Evolutionary conservation across 2,329 filamentous ascomycete genomes (phyloP).

Genomic region (Aspergillus brunneoviolaceus): DNA sequence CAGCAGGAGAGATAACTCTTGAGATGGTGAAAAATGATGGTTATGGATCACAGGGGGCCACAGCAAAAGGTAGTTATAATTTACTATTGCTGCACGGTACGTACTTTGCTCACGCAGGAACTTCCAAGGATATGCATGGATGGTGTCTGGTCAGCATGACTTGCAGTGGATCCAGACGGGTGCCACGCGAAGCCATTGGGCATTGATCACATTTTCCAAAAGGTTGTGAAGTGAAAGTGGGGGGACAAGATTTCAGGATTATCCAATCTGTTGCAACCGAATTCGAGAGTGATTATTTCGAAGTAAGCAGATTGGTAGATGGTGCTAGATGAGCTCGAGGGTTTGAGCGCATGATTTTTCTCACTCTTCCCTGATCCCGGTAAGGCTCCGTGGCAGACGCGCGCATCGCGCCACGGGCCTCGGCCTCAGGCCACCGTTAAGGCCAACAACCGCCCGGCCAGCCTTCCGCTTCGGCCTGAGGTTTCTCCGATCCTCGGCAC

Average conservation of each 20-base stretch:
- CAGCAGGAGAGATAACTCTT: conserved; percentile 7
- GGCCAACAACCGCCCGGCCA: neutral
- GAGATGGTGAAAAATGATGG: conserved; percentile 3
- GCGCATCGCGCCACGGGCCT: neutral
- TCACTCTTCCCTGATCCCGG: neutral
- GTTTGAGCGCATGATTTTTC: neutral
- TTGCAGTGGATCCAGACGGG: conserved; percentile 14
- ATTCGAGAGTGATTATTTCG: neutral
- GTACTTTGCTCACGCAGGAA: conserved; percentile 17
- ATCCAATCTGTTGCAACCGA: neutral
- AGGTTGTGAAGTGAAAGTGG: neutral
- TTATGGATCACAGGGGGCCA: neutral
- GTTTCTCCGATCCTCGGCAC: conserved; percentile 21
- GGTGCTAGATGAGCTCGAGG: neutral
- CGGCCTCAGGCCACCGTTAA: conserved; percentile 9
- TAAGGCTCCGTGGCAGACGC: neutral
- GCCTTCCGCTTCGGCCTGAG: conserved; percentile 7
- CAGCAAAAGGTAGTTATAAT: conserved; percentile 5
- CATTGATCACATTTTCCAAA: conserved; percentile 4
- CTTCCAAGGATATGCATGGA: conserved; percentile 16
- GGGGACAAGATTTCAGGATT: neutral
- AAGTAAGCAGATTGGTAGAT: conserved; percentile 1
- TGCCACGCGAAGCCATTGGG: conserved; percentile 12
- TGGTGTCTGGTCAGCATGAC: conserved; percentile 11
- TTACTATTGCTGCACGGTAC: conserved; percentile 8